Base-by-base conservation (phyloP, 176 grass and related monocot genomes). In the Zoysia japonica region DNA sequence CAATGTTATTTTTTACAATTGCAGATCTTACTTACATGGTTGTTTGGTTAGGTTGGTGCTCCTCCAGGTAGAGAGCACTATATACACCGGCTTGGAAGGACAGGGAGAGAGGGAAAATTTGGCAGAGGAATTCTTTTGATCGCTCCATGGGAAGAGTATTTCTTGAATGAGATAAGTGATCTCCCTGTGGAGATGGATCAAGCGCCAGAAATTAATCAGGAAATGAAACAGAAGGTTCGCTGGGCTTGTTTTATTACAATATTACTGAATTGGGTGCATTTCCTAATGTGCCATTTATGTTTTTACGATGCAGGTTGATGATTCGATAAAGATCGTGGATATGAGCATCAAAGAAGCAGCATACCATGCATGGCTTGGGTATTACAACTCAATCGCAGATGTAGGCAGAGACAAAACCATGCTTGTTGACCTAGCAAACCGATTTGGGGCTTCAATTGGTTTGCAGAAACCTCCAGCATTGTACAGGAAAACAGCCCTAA, bases 121-220 rank as follows among this genome's bases (percentile, higher is more conserved):
- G 95, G 95, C 28, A 92, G 87, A 83, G 95, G 95, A 63, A 56
- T 98, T 83, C 49, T 94, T 60, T 48, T 98, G 70, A 78, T 98
- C 41, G 95, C 95, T 2, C 89, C 91, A 48, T 97, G 92, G 90
- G 95, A 97, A 89, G 87, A 94, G 57, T 92, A 94, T 87, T 97
- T 97, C 87, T 78, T 97, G 82, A 85, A 90, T 80, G 83, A 94
- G 74, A 78, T 97, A 89, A 79, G 86, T 76, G 88, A 92, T 87
- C 91, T 97, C 5, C 91, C 91, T 1, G 37, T 94, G 57, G 70
- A 92, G 75, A 94, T 87, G 70, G 74, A 42, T 75, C 83, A 53
- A 75, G 71, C 78, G 38, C 95, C 89, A 66, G 53, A 85, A 13
- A 87, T 92, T 55, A 77, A 92, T 66, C 48, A 45, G 78, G 83